A percentile compares a stretch with the other conserved stretches of the same genome.
These are phyloP conservation scores for Malbranchea zuffiana DNA, from an alignment of 2,329 filamentous ascomycete genomes.

Conservation along the genomic window DNA sequence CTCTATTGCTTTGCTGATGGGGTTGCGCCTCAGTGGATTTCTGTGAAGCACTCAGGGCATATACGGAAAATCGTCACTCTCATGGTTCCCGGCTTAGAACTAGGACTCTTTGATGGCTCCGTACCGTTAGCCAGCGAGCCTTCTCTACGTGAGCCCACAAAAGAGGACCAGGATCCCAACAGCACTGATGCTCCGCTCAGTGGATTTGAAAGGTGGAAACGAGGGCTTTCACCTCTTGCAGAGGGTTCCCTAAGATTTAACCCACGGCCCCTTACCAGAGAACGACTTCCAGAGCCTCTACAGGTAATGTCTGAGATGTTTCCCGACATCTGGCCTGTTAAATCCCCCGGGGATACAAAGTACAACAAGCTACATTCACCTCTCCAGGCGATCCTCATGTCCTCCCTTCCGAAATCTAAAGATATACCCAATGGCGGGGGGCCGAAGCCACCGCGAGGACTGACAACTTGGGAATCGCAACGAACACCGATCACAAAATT, in stretches of 20 bases:
- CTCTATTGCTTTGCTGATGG: constrained; percentile 54
- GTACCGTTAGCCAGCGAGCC: constrained; percentile 29
- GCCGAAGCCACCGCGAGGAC: constrained; percentile 51
- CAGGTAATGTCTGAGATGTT: constrained; percentile 72
- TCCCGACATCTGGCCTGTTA: constrained; percentile 77
- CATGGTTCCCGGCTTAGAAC: constrained; percentile 85
- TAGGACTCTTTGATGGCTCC: constrained; percentile 69
- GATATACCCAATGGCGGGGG: constrained; percentile 51
- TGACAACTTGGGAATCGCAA: constrained; percentile 58
- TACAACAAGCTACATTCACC: constrained; percentile 76
- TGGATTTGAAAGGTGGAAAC: constrained; percentile 32
- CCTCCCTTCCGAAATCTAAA: constrained; percentile 57
- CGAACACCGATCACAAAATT: constrained; percentile 76
- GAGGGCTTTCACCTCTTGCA: constrained; percentile 25
- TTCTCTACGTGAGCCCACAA: background rate
- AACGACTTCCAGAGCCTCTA: constrained; percentile 39
- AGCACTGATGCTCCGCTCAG: constrained; percentile 18
- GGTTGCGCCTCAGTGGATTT: constrained; percentile 52
- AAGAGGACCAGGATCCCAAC: constrained; percentile 6
- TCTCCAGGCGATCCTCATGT: constrained; percentile 69
- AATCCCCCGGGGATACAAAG: constrained; percentile 74
- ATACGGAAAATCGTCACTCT: constrained; percentile 70
- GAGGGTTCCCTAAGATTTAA: constrained; percentile 26
- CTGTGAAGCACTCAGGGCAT: constrained; percentile 45
- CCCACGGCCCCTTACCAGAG: constrained; percentile 23